Conservation (phyloP, 129 eudicot genomes). For the Glebionis coronaria region DNA sequence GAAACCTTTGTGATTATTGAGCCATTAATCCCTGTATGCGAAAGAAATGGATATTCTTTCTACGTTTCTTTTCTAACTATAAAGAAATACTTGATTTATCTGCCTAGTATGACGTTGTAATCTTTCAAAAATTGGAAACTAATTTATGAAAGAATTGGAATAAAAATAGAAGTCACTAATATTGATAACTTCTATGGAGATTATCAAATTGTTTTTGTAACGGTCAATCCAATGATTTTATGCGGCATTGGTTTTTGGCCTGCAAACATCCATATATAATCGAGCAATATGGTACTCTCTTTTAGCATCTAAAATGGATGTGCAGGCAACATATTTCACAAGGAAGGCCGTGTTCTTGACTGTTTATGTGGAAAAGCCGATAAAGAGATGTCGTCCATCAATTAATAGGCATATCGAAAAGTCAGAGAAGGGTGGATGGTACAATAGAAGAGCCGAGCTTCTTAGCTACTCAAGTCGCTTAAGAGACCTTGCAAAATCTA, state of each 20-base stretch:
- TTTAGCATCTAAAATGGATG: neutral
- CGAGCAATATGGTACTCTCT: neutral
- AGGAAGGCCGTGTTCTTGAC: neutral
- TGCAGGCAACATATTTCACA: too few species aligned
- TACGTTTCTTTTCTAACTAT: too few species aligned
- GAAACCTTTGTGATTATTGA: too few species aligned
- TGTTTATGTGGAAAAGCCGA: slow-evolving; percentile 4
- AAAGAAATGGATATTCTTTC: too few species aligned
- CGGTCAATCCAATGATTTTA: slow-evolving; percentile 13
- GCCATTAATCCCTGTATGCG: too few species aligned
- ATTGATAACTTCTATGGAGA: neutral
- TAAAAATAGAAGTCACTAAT: neutral
- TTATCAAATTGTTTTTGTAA: neutral
- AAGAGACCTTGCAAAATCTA: too few species aligned
- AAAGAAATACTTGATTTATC: too few species aligned
- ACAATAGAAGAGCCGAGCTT: too few species aligned
- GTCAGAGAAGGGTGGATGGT: slow-evolving; percentile 5
- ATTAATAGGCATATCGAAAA: neutral
- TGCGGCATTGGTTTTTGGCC: neutral
- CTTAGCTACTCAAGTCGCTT: too few species aligned
- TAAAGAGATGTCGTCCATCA: neutral
- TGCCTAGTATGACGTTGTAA: too few species aligned
- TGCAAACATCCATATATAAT: neutral
- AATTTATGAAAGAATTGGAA: neutral
- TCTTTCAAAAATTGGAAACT: neutral